Percentiles rank a stretch among this genome's conserved stretches.
Conservation (phyloP, 2,329 filamentous ascomycete species). For the Fusarium circinatum region DNA sequence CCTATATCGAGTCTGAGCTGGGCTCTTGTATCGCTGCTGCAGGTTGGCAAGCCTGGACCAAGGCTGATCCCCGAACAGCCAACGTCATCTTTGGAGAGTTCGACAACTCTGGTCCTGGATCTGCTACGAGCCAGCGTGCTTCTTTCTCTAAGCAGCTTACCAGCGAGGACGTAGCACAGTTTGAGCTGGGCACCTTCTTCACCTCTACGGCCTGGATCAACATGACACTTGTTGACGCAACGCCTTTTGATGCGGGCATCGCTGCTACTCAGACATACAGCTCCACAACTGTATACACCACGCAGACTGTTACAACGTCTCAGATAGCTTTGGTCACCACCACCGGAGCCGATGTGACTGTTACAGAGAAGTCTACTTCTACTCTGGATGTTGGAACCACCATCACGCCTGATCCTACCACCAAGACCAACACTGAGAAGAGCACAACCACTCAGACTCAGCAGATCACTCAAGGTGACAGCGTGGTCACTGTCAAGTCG, state of each 20-base stretch:
- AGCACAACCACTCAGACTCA: conserved; percentile 27
- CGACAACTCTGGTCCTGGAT: conserved; percentile 33
- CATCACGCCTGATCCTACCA: conserved; percentile 31
- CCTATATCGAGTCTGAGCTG: conserved; percentile 35
- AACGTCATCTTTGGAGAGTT: conserved; percentile 37
- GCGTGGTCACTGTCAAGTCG: conserved; percentile 43
- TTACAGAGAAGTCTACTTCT: conserved; percentile 29
- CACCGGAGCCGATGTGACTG: conserved; percentile 14
- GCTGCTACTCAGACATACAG: conserved; percentile 11
- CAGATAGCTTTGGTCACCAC: conserved; percentile 31
- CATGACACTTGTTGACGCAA: conserved; percentile 33
- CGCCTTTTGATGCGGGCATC: conserved; percentile 29
- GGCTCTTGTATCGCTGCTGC: conserved; percentile 12
- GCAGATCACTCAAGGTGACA: conserved; percentile 21
- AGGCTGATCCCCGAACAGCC: conserved; percentile 31
- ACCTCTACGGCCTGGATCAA: conserved; percentile 37
- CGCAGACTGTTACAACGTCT: conserved; percentile 23
- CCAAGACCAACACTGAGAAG: conserved; percentile 30
- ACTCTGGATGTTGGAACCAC: conserved; percentile 35
- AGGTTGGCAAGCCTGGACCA: conserved; percentile 39
- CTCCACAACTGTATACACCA: conserved; percentile 35
- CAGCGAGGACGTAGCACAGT: conserved; percentile 8
- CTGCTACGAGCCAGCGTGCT: conserved; percentile 30
- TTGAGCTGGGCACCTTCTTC: conserved; percentile 36
- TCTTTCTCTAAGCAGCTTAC: conserved; percentile 36